These are phyloP conservation scores for Penicillium pulvis DNA, from an alignment of 495 filamentous ascomycete species.

Conservation along the genomic window DNA sequence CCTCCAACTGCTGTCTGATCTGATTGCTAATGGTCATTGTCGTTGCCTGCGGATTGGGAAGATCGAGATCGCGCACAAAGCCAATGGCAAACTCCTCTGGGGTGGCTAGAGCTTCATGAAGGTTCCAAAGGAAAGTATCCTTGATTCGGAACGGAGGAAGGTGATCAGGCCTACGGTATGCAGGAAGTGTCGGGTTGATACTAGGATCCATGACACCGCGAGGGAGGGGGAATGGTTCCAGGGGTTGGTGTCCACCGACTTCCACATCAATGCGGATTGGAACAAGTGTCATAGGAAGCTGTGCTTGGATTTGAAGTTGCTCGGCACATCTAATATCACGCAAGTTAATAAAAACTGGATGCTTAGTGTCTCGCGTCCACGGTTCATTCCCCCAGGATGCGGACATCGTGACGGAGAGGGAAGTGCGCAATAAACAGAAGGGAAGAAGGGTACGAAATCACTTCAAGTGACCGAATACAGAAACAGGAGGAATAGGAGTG, in stretches of 20 bases:
- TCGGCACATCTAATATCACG: constrained; percentile 42
- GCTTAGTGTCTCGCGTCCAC: neutral
- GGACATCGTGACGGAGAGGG: neutral
- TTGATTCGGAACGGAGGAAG: constrained; percentile 84
- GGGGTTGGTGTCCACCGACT: constrained; percentile 74
- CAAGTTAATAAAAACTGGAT: neutral
- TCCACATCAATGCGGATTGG: constrained; percentile 97
- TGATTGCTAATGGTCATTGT: constrained; percentile 84
- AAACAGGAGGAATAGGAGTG: neutral
- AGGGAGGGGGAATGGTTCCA: constrained; percentile 69
- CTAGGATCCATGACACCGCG: constrained; percentile 60
- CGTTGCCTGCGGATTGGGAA: constrained; percentile 69
- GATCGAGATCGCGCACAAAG: constrained; percentile 93
- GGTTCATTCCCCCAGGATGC: too few relatives aligned
- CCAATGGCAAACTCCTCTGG: constrained; percentile 90
- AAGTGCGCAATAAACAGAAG: neutral
- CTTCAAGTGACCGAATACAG: neutral
- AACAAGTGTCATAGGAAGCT: constrained; percentile 85
- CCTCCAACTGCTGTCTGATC: constrained; percentile 92
- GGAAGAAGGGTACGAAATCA: neutral
- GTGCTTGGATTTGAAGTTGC: constrained; percentile 80
- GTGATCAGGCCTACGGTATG: constrained; percentile 75
- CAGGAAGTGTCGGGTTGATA: constrained; percentile 65
- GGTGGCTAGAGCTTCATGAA: constrained; percentile 91
- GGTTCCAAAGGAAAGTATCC: constrained; percentile 95